Conservation (phyloP, 805 yeast species). For the Sugiyamaella boreocaroliniensis region DNA sequence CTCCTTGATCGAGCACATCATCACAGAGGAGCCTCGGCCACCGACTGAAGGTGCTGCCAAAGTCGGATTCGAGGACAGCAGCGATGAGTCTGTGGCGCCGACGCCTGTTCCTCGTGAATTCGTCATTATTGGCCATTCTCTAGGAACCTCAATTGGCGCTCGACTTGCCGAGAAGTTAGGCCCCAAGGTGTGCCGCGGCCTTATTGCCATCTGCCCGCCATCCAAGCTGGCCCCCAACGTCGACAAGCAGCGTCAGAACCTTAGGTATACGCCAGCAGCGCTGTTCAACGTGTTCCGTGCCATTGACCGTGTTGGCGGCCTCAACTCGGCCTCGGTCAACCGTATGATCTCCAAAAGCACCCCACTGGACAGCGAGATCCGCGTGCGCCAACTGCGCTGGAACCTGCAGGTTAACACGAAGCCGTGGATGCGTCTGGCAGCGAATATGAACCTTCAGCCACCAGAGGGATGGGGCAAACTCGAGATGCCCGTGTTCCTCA, state of each 20-base stretch:
- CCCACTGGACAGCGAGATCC: constrained; percentile 34
- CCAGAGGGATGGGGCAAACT: constrained; percentile 38
- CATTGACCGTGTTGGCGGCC: constrained; percentile 57
- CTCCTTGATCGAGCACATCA: constrained; percentile 32
- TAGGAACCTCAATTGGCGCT: constrained; percentile 56
- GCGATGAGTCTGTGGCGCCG: neutral
- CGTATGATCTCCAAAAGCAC: constrained; percentile 41
- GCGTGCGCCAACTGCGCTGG: constrained; percentile 59
- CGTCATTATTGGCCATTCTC: constrained; percentile 59
- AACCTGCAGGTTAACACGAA: constrained; percentile 56
- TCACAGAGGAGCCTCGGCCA: constrained; percentile 28
- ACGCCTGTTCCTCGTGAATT: constrained; percentile 20
- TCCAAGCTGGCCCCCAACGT: constrained; percentile 17
- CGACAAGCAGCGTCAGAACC: constrained; percentile 16
- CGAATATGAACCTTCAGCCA: constrained; percentile 43
- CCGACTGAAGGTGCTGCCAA: neutral
- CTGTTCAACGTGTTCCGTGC: constrained; percentile 51
- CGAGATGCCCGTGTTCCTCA: constrained; percentile 43
- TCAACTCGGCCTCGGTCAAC: constrained; percentile 52
- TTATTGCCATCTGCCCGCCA: constrained; percentile 34
- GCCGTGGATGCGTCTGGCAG: constrained; percentile 47
- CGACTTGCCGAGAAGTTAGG: constrained; percentile 35
- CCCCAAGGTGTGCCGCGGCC: constrained; percentile 24
- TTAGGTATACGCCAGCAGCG: constrained; percentile 24
- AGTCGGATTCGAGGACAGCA: constrained; percentile 7